phyloP scores from a whole-genome alignment of 148 eudicot genomes.

The Amaranthus palmeri region DNA sequence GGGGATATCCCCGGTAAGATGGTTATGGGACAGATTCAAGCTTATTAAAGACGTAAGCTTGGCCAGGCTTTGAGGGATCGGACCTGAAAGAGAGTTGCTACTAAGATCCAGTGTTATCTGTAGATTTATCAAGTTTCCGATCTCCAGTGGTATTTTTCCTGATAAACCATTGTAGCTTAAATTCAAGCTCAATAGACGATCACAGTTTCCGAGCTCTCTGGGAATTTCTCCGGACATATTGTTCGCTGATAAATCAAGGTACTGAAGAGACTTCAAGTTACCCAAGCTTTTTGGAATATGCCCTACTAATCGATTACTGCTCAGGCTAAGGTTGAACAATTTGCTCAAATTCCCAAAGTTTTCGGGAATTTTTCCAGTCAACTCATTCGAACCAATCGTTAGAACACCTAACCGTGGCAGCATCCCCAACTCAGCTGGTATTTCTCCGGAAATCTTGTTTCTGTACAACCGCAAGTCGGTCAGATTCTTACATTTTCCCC shows the following conservation, averaged over 20 bases:
- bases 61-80: conserved; percentile 44
- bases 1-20: conserved; percentile 64
- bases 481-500: conserved; percentile 57
- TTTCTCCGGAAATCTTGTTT: conserved; percentile 38
- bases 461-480: conserved; percentile 37
- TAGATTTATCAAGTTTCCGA: conserved; percentile 48
- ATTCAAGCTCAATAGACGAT: conserved; percentile 44
- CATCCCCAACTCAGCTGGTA: conserved; percentile 40
- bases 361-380: conserved; percentile 33
- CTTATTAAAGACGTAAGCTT: conserved; percentile 42
- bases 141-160: conserved; percentile 52
- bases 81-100: conserved; percentile 60
- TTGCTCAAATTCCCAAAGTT: conserved; percentile 41
- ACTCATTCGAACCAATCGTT: conserved; percentile 24
- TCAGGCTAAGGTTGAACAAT: conserved; percentile 45
- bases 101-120: conserved; percentile 63
- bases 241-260: conserved; percentile 70
- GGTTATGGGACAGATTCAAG: conserved; percentile 67
- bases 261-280: conserved; percentile 37
- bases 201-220: conserved; percentile 40
- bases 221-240: conserved; percentile 51
- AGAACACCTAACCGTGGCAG: conserved; percentile 21
- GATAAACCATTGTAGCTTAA: conserved; percentile 58
- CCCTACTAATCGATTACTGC: conserved; percentile 54
- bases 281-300: conserved; percentile 51